Evolutionary conservation across 164 flowering plant genomes (phyloP).

Genomic region (Cinnamomum chago): DNA sequence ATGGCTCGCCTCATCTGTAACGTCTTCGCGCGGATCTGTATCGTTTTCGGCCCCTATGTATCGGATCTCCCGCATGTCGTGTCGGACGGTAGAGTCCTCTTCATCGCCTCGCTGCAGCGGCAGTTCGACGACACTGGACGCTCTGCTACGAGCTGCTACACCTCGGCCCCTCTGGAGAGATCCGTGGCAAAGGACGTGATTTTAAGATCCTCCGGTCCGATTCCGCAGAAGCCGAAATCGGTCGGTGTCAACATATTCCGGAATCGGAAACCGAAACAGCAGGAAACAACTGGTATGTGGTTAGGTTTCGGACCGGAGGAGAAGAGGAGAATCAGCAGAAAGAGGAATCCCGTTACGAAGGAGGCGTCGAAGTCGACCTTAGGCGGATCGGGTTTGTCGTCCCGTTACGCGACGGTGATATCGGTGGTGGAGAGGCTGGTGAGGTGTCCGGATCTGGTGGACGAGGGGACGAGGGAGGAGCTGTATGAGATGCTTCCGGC

Average conservation of each 20-base stretch:
- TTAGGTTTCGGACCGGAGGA: not conserved
- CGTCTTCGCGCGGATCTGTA: conserved; percentile 47
- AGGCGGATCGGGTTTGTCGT: conserved; percentile 63
- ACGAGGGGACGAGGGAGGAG: conserved; percentile 28
- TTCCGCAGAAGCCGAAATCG: not conserved
- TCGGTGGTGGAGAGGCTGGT: conserved; percentile 36
- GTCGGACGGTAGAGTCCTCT: conserved; percentile 5
- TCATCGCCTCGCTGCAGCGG: conserved; percentile 2
- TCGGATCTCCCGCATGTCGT: conserved; percentile 24
- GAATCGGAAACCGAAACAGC: not conserved
- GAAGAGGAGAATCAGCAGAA: not conserved
- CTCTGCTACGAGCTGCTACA: not conserved
- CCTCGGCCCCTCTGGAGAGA: conserved; percentile 1
- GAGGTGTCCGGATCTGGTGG: conserved; percentile 19
- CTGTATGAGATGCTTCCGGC: conserved; percentile 65
- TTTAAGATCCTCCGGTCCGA: conserved; percentile 31
- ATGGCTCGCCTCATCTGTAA: conserved; percentile 48
- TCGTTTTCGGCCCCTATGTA: conserved; percentile 46
- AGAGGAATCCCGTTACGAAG: not conserved
- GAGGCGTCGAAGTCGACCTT: conserved; percentile 47
- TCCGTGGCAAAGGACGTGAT: not conserved
- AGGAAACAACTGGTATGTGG: not conserved
- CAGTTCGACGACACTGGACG: not conserved
- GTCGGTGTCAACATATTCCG: not conserved
- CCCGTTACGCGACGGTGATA: conserved; percentile 66